Conservation (phyloP, 1,284 basidiomycete genomes). For the Malassezia yamatoensis region DNA sequence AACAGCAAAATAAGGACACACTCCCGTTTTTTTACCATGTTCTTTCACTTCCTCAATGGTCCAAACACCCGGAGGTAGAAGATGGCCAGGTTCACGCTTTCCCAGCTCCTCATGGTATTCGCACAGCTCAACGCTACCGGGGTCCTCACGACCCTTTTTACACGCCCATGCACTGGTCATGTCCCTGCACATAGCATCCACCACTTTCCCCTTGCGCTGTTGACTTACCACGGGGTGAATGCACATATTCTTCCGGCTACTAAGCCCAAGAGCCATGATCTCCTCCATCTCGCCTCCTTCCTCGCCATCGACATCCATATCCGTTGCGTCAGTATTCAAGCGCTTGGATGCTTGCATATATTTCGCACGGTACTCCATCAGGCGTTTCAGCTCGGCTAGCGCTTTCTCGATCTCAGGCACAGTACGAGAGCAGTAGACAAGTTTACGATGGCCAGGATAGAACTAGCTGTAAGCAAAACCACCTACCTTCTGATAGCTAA, state of each 20-base stretch:
- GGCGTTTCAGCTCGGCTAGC: slow-evolving; percentile 80
- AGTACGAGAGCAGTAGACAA: slow-evolving; percentile 98
- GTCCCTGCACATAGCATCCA: slow-evolving; percentile 92
- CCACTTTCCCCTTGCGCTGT: slow-evolving; percentile 95
- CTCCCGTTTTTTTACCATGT: slow-evolving; percentile 71
- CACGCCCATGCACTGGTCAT: slow-evolving; percentile 76
- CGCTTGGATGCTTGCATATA: slow-evolving; percentile 23
- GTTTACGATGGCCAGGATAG: slow-evolving; percentile 79
- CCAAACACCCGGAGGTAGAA: slow-evolving; percentile 80
- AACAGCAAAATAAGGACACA: slow-evolving; percentile 94
- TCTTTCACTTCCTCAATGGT: slow-evolving; percentile 87
- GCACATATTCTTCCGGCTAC: slow-evolving; percentile 91
- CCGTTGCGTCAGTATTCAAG: slow-evolving; percentile 56
- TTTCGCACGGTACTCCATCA: slow-evolving; percentile 72
- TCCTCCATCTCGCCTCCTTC: slow-evolving; percentile 46
- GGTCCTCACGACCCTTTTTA: slow-evolving; percentile 74
- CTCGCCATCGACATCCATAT: slow-evolving; percentile 60
- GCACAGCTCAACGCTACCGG: slow-evolving; percentile 84
- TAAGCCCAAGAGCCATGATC: slow-evolving; percentile 83
- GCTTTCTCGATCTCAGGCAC: slow-evolving; percentile 99
- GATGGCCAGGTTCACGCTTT: slow-evolving; percentile 69
- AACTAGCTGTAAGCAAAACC: slow-evolving; percentile 55
- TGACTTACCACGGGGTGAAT: slow-evolving; percentile 88
- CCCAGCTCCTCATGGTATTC: slow-evolving; percentile 85
- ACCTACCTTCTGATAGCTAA: slow-evolving; percentile 87